These are phyloP conservation scores for Alternaria ethzedia DNA, from an alignment of 2,329 filamentous ascomycete species.

Conservation along the genomic window DNA sequence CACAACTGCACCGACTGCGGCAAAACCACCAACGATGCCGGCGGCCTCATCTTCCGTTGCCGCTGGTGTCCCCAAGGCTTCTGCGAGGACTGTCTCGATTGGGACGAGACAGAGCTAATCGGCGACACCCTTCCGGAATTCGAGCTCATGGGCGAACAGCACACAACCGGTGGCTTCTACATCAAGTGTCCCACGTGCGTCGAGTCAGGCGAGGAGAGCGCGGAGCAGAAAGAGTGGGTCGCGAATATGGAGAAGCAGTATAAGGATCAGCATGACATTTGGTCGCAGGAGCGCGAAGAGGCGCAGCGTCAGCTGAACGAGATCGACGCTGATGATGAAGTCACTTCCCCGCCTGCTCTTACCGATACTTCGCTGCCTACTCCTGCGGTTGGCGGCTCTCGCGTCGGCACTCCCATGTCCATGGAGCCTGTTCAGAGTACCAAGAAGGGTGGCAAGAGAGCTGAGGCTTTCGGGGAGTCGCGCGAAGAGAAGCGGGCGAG, in stretches of 20 bases:
- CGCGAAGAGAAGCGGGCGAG: constrained; percentile 21
- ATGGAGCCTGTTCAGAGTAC: background rate
- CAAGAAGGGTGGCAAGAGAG: constrained; percentile 11
- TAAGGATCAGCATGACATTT: constrained; percentile 29
- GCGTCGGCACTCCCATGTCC: constrained; percentile 30
- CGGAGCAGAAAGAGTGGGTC: constrained; percentile 33
- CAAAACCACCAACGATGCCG: constrained; percentile 58
- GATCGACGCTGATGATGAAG: constrained; percentile 20
- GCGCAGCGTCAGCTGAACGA: constrained; percentile 21
- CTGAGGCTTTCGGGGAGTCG: constrained; percentile 7
- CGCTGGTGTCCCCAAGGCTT: constrained; percentile 62
- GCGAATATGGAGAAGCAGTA: constrained; percentile 28
- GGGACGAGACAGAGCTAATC: constrained; percentile 57
- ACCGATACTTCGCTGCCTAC: constrained; percentile 36
- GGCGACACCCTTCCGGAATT: constrained; percentile 61
- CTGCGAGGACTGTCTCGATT: constrained; percentile 67
- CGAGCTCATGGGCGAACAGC: constrained; percentile 56
- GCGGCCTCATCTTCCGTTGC: constrained; percentile 60
- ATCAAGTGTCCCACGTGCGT: constrained; percentile 58
- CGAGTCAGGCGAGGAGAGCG: constrained; percentile 18
- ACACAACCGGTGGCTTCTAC: constrained; percentile 57
- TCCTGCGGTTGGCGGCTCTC: constrained; percentile 26
- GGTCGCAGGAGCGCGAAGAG: constrained; percentile 25
- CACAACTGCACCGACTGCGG: constrained; percentile 62
- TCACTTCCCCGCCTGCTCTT: constrained; percentile 30